phyloP scores from a whole-genome alignment of 495 filamentous ascomycete genomes.

The Penicillium dipodomyicola region DNA sequence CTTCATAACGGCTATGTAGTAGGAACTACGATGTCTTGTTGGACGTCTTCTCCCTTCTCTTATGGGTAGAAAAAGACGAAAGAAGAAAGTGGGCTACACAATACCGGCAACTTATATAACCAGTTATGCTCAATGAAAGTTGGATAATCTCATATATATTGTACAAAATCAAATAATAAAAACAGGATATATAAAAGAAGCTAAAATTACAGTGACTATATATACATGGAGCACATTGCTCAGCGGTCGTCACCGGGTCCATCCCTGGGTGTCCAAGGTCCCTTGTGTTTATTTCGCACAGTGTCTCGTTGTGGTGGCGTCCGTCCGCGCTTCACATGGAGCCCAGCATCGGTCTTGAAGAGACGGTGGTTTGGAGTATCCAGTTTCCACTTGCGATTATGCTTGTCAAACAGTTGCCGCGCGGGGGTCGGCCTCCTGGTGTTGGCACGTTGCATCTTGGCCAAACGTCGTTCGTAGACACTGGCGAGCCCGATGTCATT shows the following conservation, averaged over 20 bases:
- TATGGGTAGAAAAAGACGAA: too few relatives aligned
- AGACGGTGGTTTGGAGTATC: background rate
- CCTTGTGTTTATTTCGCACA: background rate
- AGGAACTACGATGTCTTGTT: too few relatives aligned
- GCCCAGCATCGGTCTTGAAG: background rate
- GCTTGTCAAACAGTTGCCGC: background rate
- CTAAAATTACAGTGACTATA: slow-evolving; percentile 18
- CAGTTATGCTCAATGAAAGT: background rate
- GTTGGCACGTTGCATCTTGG: background rate
- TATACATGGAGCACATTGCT: slow-evolving; percentile 12
- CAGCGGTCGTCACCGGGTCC: background rate
- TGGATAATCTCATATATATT: background rate
- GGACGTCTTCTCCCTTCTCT: too few relatives aligned
- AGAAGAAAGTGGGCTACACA: background rate
- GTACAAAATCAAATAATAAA: slow-evolving; percentile 1
- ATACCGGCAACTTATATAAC: background rate
- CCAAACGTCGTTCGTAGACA: background rate
- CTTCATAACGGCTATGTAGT: too few relatives aligned
- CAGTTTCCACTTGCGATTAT: background rate
- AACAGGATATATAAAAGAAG: slow-evolving; percentile 15
- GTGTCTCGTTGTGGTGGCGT: background rate
- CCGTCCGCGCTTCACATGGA: background rate
- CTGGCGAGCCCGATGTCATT: background rate
- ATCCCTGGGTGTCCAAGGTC: background rate
- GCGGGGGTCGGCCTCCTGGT: background rate